A percentile compares a stretch with the other conserved stretches of the same genome.
Conservation (phyloP, 768 basidiomycete species). For the Suillus paluster region DNA sequence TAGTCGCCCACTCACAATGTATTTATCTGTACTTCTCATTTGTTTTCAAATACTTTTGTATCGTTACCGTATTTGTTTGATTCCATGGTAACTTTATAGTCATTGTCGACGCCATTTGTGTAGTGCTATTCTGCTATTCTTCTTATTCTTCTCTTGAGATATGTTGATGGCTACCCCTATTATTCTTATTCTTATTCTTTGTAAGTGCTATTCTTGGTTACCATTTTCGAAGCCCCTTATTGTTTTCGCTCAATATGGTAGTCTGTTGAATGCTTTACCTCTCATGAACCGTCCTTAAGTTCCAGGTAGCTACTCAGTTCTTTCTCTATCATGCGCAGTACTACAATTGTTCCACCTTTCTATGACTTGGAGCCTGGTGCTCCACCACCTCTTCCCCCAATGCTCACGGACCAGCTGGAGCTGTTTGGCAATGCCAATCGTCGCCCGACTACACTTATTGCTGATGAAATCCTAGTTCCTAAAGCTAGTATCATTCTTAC, state of each 20-base stretch:
- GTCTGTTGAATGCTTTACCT: slow-evolving; percentile 1
- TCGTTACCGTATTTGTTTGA: background rate
- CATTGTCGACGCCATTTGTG: too few species aligned
- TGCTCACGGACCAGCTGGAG: slow-evolving; percentile 11
- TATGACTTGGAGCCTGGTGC: background rate
- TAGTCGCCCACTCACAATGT: background rate
- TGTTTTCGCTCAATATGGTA: background rate
- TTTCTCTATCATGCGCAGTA: slow-evolving; percentile 2
- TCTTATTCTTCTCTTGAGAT: too few species aligned
- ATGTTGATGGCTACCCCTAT: too few species aligned
- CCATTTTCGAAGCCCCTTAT: background rate
- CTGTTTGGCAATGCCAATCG: background rate
- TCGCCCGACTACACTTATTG: background rate
- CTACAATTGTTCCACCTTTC: slow-evolving; percentile 10
- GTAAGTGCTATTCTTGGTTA: background rate
- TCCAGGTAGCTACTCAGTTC: background rate
- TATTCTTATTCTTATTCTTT: too few species aligned
- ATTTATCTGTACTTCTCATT: background rate
- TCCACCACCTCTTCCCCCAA: background rate
- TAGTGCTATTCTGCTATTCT: too few species aligned
- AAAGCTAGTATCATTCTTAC: background rate
- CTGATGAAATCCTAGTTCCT: background rate
- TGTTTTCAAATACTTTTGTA: background rate
- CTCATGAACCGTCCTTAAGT: background rate
- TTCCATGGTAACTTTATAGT: background rate